These are phyloP conservation scores for Pleurotus sapidus DNA, from an alignment of 768 basidiomycete genomes.

Conservation along the genomic window DNA sequence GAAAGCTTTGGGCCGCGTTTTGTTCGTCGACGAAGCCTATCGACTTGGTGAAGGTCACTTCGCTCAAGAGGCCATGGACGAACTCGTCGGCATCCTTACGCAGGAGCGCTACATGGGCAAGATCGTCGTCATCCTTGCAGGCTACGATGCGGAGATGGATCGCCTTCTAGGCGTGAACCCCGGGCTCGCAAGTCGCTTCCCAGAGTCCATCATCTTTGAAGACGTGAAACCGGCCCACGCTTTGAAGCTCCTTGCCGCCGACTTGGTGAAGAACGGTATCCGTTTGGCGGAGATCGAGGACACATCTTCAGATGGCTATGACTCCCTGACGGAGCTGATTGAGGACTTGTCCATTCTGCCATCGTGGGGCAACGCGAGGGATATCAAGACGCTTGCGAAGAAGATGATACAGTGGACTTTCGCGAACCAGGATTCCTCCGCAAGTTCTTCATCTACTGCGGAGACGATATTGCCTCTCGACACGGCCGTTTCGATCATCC, in stretches of 20 bases:
- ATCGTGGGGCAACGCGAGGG: constrained; percentile 72
- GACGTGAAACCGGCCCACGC: constrained; percentile 51
- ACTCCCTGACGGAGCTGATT: constrained; percentile 36
- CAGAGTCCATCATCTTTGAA: constrained; percentile 52
- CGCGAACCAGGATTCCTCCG: not conserved
- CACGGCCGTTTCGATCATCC: constrained; percentile 18
- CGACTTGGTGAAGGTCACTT: constrained; percentile 58
- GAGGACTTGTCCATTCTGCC: constrained; percentile 38
- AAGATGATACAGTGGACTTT: constrained; percentile 42
- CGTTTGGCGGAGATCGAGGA: constrained; percentile 33
- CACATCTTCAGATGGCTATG: constrained; percentile 22
- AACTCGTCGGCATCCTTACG: constrained; percentile 63
- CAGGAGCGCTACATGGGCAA: constrained; percentile 54
- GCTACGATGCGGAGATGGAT: constrained; percentile 70
- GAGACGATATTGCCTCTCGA: constrained; percentile 19
- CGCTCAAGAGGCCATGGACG: constrained; percentile 71
- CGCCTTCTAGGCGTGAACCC: constrained; percentile 53
- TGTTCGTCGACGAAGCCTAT: constrained; percentile 76
- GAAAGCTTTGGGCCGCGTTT: constrained; percentile 62
- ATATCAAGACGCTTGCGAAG: constrained; percentile 53
- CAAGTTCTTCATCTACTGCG: not conserved
- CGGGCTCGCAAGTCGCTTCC: constrained; percentile 67
- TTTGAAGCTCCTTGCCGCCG: constrained; percentile 42
- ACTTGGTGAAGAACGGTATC: constrained; percentile 44
- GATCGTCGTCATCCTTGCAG: constrained; percentile 65